phyloP scores from a whole-genome alignment of 2,329 filamentous ascomycete species.

The Claviceps pusilla region DNA sequence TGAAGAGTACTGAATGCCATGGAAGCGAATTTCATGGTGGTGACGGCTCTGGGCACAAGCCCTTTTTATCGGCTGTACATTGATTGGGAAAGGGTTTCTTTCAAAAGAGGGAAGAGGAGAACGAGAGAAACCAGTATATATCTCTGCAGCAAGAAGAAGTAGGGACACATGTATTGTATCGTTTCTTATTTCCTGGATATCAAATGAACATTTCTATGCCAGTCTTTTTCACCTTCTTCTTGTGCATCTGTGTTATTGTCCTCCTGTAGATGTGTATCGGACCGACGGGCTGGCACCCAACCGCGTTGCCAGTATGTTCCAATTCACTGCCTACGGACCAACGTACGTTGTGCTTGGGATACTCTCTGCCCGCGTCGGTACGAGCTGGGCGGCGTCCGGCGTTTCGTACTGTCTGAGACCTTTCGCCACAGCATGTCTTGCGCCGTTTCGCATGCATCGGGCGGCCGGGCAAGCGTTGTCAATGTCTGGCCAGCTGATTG shows the following conservation, averaged over 20 bases:
- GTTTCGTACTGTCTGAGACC: neutral
- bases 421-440: neutral
- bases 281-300: no score
- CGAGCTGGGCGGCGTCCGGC: no score
- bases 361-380: neutral
- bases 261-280: no score
- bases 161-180: neutral
- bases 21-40: neutral
- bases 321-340: no score
- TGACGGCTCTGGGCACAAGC: neutral
- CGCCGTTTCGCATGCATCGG: no score
- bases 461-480: no score
- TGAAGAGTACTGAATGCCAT: neutral
- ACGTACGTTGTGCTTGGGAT: neutral
- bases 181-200: neutral
- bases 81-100: neutral
- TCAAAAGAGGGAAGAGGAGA: neutral
- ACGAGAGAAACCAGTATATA: neutral
- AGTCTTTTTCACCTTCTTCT: neutral
- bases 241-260: no score
- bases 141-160: neutral
- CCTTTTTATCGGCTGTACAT: neutral
- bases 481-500: no score
- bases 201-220: neutral
- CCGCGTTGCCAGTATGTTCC: no score